Conservation (phyloP, 2,329 filamentous ascomycete species). For the Ophiocordyceps polyrhachis-furcata region DNA sequence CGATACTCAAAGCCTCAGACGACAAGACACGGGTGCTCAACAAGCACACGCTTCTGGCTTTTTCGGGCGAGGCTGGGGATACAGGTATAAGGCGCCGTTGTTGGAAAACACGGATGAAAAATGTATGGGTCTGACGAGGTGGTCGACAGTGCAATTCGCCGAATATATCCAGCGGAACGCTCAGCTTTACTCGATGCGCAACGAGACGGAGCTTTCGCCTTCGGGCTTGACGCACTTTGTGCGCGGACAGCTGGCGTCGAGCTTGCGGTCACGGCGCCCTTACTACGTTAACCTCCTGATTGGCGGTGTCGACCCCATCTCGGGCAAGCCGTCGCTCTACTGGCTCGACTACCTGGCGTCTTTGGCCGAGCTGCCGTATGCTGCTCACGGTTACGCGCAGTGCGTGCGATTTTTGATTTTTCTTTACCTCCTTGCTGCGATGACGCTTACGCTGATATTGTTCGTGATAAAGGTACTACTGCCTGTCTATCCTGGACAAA, state of each 20-base stretch:
- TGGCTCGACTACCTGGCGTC: conserved; percentile 96
- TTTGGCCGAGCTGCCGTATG: conserved; percentile 75
- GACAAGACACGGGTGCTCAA: conserved; percentile 92
- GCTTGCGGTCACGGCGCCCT: conserved; percentile 76
- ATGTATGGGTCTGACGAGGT: conserved; percentile 6
- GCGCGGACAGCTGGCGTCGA: conserved; percentile 77
- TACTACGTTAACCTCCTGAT: conserved; percentile 96
- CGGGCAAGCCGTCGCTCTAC: conserved; percentile 77
- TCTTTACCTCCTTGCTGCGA: neutral
- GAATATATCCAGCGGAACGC: conserved; percentile 98
- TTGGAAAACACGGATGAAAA: neutral
- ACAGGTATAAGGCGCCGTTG: conserved; percentile 40
- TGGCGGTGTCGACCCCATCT: conserved; percentile 83
- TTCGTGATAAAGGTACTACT: conserved; percentile 58
- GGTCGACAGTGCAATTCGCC: conserved; percentile 89
- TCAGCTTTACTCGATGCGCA: conserved; percentile 97
- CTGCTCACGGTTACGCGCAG: conserved; percentile 96
- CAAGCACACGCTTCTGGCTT: conserved; percentile 87
- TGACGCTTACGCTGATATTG: conserved; percentile 1
- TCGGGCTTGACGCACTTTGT: conserved; percentile 84
- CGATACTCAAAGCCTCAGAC: conserved; percentile 83
- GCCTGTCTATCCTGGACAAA: conserved; percentile 92
- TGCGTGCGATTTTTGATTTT: conserved; percentile 30
- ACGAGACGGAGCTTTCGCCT: conserved; percentile 79
- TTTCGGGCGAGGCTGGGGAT: conserved; percentile 89